Evolutionary conservation across 176 grass and related monocot genomes (phyloP).

Genomic region (Aegilops bicornis): DNA sequence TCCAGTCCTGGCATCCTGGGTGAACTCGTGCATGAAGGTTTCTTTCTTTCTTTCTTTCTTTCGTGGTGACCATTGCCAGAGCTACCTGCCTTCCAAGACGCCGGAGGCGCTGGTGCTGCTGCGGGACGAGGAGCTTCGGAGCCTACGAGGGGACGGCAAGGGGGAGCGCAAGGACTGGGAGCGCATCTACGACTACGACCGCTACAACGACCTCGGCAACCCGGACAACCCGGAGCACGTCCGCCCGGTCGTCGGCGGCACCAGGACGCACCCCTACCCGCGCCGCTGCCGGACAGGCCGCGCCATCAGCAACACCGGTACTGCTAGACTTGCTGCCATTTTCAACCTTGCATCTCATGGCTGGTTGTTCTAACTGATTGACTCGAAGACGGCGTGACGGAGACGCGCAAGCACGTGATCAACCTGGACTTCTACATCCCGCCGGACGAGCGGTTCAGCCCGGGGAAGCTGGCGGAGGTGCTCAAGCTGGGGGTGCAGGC

Average conservation of each 20-base stretch:
- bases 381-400: slow-evolving; percentile 46
- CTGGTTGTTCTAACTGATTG: background rate
- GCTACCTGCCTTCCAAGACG: slow-evolving; percentile 71
- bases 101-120: slow-evolving; percentile 52
- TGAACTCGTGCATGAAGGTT: background rate
- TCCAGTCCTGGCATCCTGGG: too few species aligned
- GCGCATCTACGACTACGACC: slow-evolving; percentile 74
- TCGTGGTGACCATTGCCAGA: slow-evolving; percentile 29
- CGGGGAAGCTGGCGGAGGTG: slow-evolving; percentile 67
- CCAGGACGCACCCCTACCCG: slow-evolving; percentile 54
- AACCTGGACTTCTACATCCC: slow-evolving; percentile 92
- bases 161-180: slow-evolving; percentile 87
- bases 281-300: slow-evolving; percentile 82
- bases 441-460: slow-evolving; percentile 89
- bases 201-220: slow-evolving; percentile 84
- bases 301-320: slow-evolving; percentile 37
- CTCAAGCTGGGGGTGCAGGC: slow-evolving; percentile 64
- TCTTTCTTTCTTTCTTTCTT: too few species aligned
- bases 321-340: background rate
- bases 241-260: slow-evolving; percentile 71
- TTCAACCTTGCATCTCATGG: too few species aligned
- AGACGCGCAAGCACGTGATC: slow-evolving; percentile 65
- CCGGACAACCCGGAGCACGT: slow-evolving; percentile 53
- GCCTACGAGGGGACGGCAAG: slow-evolving; percentile 54
- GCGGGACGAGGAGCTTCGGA: slow-evolving; percentile 66